These are phyloP conservation scores for Claviceps paspali DNA, from an alignment of 2,329 filamentous ascomycete genomes.

Conservation along the genomic window DNA sequence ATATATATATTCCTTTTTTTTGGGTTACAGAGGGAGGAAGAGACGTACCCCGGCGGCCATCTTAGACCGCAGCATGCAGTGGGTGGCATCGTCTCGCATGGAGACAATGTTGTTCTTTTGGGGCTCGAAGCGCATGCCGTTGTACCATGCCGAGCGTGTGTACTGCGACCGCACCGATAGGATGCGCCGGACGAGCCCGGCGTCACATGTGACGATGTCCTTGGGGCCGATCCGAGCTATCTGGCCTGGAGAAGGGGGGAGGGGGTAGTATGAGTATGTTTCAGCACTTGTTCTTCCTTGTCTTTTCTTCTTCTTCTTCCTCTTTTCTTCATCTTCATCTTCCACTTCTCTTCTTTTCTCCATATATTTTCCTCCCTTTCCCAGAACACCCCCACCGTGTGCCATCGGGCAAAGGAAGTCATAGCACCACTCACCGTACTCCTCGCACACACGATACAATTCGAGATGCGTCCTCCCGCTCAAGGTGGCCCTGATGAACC, in stretches of 20 bases:
- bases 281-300: not conserved
- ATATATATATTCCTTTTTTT: not conserved
- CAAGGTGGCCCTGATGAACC: conserved; percentile 18
- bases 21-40: conserved; percentile 7
- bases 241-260: conserved; percentile 10
- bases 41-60: conserved; percentile 32
- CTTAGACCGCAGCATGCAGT: conserved; percentile 26
- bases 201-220: conserved; percentile 29
- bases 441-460: conserved; percentile 19
- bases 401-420: too few relatives aligned
- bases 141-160: conserved; percentile 26
- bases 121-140: conserved; percentile 33
- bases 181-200: conserved; percentile 26
- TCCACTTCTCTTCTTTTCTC: too few relatives aligned
- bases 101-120: conserved; percentile 34
- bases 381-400: too few relatives aligned
- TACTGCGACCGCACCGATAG: conserved; percentile 23
- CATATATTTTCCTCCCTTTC: too few relatives aligned
- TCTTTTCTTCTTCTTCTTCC: not conserved
- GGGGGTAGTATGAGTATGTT: not conserved
- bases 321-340: not conserved
- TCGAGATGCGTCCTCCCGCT: conserved; percentile 20
- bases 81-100: conserved; percentile 29
- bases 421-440: conserved; percentile 23
- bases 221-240: conserved; percentile 24